Evolutionary conservation across 2,329 filamentous ascomycete genomes (phyloP).

Genomic region (Ophiostoma sp.): DNA sequence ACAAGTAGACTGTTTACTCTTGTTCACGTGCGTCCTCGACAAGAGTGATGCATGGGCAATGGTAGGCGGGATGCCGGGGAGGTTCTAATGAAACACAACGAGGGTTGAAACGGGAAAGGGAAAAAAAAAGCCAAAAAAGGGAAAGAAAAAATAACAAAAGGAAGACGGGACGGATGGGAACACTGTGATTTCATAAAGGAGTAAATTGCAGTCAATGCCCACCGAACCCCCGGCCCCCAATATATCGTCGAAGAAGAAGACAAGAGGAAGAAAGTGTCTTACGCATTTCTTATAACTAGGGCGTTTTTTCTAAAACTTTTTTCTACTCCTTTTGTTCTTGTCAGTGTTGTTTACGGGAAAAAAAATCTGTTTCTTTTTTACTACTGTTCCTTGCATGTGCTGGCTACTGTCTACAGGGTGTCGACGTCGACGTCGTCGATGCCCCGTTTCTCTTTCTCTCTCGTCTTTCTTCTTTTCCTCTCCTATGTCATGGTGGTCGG

Average conservation of each 20-base stretch:
- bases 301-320: constrained; percentile 8
- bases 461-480: neutral
- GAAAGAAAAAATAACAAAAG: constrained; percentile 3
- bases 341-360: constrained; percentile 4
- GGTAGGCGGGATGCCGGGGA: neutral
- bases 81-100: neutral
- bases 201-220: neutral
- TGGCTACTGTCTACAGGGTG: too few species aligned
- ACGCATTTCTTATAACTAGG: neutral
- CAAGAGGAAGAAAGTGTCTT: neutral
- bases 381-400: neutral
- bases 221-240: neutral
- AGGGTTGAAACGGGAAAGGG: neutral
- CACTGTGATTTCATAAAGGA: neutral
- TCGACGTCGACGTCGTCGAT: too few species aligned
- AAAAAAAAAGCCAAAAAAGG: constrained; percentile 7
- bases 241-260: neutral
- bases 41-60: too few species aligned
- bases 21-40: neutral
- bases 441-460: neutral
- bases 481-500: neutral
- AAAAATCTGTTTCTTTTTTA: neutral
- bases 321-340: neutral
- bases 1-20: constrained; percentile 57
- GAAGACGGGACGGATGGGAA: neutral